These are phyloP conservation scores for Nitzschia sp. DNA, from an alignment of 108 stramenopile species.

Conservation along the genomic window DNA sequence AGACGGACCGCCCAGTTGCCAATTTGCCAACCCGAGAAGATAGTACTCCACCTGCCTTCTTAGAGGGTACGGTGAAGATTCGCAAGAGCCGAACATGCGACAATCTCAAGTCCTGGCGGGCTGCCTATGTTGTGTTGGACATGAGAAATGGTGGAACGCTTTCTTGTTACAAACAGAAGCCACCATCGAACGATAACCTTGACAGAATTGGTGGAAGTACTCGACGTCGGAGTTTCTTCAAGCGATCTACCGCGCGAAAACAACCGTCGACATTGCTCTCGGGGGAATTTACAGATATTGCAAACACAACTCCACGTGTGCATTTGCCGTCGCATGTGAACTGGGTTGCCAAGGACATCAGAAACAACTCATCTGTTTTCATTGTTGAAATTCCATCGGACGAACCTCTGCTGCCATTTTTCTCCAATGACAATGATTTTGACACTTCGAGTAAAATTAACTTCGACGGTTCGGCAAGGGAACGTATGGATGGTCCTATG, in stretches of 20 bases:
- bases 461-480: neutral
- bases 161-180: constrained; percentile 11
- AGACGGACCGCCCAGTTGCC: no score
- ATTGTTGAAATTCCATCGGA: constrained; percentile 39
- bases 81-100: constrained; percentile 2
- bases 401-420: constrained; percentile 2
- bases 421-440: neutral
- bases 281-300: neutral
- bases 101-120: constrained; percentile 1
- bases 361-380: constrained; percentile 26
- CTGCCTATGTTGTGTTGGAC: constrained; percentile 10
- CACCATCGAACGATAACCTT: neutral
- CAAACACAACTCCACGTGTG: constrained; percentile 8
- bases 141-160: constrained; percentile 20
- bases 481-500: neutral
- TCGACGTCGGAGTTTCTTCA: neutral
- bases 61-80: constrained; percentile 16
- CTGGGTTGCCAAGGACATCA: constrained; percentile 47
- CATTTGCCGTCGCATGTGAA: constrained; percentile 9
- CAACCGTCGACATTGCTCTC: neutral
- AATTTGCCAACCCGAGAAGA: no score
- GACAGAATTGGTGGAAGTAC: neutral
- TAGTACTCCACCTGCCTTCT: neutral
- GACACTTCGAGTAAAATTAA: neutral
- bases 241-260: neutral